phyloP scores from a whole-genome alignment of 805 yeast genomes.

The Huiozyma naganishii region DNA sequence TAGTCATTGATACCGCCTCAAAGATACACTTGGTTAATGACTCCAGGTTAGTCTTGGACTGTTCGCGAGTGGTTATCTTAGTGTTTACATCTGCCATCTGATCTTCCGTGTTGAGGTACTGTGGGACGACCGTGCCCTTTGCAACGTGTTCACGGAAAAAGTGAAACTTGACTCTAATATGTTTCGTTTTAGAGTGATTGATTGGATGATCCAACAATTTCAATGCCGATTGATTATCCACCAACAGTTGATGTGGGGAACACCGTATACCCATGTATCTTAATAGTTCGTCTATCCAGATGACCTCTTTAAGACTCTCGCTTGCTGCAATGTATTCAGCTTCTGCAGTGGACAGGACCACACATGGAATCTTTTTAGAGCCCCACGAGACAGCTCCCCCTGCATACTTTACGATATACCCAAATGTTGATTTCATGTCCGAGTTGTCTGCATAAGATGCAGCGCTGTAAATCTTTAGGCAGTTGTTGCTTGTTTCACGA shows the following conservation, averaged over 20 bases:
- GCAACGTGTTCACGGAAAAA: not conserved
- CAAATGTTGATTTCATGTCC: conserved; percentile 1
- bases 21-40: no score
- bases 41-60: no score
- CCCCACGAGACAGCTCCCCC: not conserved
- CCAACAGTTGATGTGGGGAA: not conserved
- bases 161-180: conserved; percentile 1
- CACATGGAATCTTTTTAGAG: not conserved
- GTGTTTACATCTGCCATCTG: conserved; percentile 3
- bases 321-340: conserved; percentile 1
- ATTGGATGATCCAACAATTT: conserved; percentile 1
- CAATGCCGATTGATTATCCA: conserved; percentile 4
- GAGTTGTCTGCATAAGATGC: conserved; percentile 1
- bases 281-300: conserved; percentile 2
- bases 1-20: no score
- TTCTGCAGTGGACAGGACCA: not conserved
- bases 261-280: not conserved
- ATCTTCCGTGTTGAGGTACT: not conserved
- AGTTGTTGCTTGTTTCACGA: not conserved
- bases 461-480: not conserved
- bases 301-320: not conserved
- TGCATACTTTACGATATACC: not conserved
- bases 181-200: conserved; percentile 4
- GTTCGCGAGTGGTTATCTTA: no score
- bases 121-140: not conserved